Percentiles rank a stretch among this genome's conserved stretches.
Conservation (phyloP, 805 yeast genomes). For the Teunomyces kruisii region DNA sequence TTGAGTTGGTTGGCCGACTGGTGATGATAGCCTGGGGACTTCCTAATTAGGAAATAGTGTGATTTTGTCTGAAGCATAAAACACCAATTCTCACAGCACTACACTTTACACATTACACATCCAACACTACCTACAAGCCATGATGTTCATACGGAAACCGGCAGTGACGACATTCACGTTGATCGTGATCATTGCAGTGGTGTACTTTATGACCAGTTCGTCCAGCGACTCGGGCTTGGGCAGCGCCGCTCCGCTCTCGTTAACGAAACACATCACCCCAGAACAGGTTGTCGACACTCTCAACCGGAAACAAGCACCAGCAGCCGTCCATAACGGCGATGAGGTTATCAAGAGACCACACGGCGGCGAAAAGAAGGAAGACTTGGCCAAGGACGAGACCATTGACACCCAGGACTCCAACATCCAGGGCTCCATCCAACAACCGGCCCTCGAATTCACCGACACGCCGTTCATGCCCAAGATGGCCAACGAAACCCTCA, state of each 20-base stretch:
- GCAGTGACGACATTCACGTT: slow-evolving; percentile 24
- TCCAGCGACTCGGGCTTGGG: slow-evolving; percentile 19
- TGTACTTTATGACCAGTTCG: slow-evolving; percentile 26
- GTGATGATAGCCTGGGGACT: too few species aligned
- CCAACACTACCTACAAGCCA: slow-evolving; percentile 4
- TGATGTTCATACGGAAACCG: slow-evolving; percentile 27
- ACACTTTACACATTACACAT: too few species aligned
- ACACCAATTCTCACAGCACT: too few species aligned
- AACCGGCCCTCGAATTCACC: slow-evolving; percentile 7
- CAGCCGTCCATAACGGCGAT: neutral
- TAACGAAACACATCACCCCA: slow-evolving; percentile 9
- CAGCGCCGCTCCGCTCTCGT: slow-evolving; percentile 20
- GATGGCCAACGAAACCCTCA: slow-evolving; percentile 81
- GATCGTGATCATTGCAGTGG: slow-evolving; percentile 22
- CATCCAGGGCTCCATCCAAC: neutral
- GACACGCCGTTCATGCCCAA: slow-evolving; percentile 77
- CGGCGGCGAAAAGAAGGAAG: neutral
- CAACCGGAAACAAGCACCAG: slow-evolving; percentile 4
- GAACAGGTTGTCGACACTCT: neutral
- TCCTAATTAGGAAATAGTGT: neutral
- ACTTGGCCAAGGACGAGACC: neutral
- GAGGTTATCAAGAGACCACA: neutral
- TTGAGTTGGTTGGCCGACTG: too few species aligned
- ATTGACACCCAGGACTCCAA: neutral
- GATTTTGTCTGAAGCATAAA: neutral